Conservation (phyloP, 352 stramenopile genomes). For the Phytophthora boehmeriae region DNA sequence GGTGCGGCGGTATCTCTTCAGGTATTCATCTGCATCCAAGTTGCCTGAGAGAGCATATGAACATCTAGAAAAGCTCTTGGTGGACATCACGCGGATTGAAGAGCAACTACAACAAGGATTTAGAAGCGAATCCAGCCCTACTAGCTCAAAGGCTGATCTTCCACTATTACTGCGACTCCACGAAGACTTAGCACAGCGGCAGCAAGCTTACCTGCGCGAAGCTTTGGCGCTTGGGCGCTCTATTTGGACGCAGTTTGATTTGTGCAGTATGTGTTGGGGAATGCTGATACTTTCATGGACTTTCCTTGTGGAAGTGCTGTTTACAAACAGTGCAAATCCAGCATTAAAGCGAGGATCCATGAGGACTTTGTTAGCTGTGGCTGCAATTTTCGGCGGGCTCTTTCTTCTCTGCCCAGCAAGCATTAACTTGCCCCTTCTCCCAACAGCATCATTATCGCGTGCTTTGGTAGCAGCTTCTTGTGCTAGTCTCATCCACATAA, state of each 20-base stretch:
- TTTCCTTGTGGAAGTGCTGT: conserved; percentile 30
- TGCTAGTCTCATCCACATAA: conserved; percentile 25
- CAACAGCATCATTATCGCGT: conserved; percentile 33
- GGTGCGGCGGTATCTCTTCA: conserved; percentile 78
- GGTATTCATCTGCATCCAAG: conserved; percentile 72
- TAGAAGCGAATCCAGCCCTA: neutral
- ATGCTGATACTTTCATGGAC: conserved; percentile 53
- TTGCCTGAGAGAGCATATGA: conserved; percentile 63
- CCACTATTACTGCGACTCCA: conserved; percentile 42
- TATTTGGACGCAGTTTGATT: conserved; percentile 90
- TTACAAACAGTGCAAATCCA: conserved; percentile 3
- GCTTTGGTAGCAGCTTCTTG: conserved; percentile 31
- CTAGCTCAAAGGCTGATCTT: conserved; percentile 29
- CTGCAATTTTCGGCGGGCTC: conserved; percentile 11
- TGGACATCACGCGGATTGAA: conserved; percentile 38
- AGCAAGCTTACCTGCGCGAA: conserved; percentile 72
- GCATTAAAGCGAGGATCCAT: conserved; percentile 5
- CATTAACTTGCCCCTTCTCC: conserved; percentile 34
- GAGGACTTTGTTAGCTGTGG: conserved; percentile 9
- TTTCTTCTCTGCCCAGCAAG: conserved; percentile 28
- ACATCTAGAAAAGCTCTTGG: conserved; percentile 59
- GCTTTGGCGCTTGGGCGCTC: conserved; percentile 65
- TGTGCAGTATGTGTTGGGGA: conserved; percentile 78
- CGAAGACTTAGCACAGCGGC: conserved; percentile 38
- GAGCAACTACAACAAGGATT: conserved; percentile 30